Evolutionary conservation across 106 monocot species (phyloP).

Genomic region (Allium sativum): DNA sequence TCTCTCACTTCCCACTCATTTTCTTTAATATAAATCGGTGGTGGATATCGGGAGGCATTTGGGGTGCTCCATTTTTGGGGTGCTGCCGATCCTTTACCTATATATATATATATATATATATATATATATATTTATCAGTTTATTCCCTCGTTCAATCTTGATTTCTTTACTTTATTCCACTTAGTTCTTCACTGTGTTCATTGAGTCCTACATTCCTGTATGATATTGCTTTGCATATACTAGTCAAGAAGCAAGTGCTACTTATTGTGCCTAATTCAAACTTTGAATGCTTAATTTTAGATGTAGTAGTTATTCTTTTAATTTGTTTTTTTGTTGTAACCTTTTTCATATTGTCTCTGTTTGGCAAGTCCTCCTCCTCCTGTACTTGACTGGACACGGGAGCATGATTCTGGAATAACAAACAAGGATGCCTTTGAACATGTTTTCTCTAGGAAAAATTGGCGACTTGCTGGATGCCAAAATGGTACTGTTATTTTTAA

Average conservation of each 20-base stretch:
- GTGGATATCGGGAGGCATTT: too few relatives aligned
- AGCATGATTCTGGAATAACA: conserved; percentile 37
- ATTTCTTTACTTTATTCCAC: not conserved
- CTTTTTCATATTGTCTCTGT: not conserved
- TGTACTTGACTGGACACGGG: conserved; percentile 85
- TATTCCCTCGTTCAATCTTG: not conserved
- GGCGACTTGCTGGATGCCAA: conserved; percentile 90
- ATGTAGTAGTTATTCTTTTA: not conserved
- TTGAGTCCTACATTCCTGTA: not conserved
- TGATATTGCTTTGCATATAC: not conserved
- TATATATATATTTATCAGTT: not conserved
- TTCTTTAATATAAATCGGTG: too few relatives aligned
- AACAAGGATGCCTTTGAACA: conserved; percentile 45
- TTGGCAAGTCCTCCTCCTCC: conserved; percentile 76
- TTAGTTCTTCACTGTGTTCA: not conserved
- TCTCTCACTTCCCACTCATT: too few relatives aligned
- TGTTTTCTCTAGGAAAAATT: conserved; percentile 73
- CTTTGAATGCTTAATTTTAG: conserved; percentile 19
- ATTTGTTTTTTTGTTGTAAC: not conserved
- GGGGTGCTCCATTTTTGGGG: too few relatives aligned
- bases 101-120: too few relatives aligned
- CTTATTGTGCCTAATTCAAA: too few relatives aligned
- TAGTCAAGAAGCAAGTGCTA: not conserved
- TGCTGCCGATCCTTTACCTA: too few relatives aligned
- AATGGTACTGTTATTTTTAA: conserved; percentile 53